These are phyloP conservation scores for Sutorius eximius DNA, from an alignment of 1,284 basidiomycete species.

Conservation along the genomic window DNA sequence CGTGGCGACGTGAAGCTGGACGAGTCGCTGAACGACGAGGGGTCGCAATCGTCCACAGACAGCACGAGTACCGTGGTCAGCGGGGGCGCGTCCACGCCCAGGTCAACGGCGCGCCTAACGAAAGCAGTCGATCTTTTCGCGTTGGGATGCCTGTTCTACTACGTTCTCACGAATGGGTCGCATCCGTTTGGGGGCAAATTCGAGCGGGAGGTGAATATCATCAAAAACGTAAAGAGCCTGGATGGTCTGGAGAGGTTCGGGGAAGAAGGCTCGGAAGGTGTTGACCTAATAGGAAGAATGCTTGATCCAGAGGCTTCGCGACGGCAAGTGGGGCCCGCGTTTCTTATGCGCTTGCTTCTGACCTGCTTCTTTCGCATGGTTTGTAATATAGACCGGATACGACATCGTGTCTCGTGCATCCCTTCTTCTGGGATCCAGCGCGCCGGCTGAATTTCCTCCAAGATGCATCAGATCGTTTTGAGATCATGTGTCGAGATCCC, in stretches of 20 bases:
- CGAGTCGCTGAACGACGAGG: conserved; percentile 64
- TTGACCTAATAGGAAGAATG: conserved; percentile 76
- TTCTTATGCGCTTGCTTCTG: background rate
- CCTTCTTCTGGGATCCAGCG: conserved; percentile 94
- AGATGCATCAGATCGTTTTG: conserved; percentile 96
- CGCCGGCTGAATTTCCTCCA: conserved; percentile 91
- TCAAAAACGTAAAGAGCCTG: conserved; percentile 75
- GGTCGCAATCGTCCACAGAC: conserved; percentile 65
- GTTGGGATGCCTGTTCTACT: conserved; percentile 90
- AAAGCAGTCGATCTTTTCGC: conserved; percentile 95
- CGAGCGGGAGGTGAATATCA: conserved; percentile 89
- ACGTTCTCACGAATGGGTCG: conserved; percentile 81
- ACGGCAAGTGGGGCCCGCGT: conserved; percentile 49
- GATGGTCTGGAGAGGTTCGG: conserved; percentile 75
- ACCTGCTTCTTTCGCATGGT: background rate
- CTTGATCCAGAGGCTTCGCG: conserved; percentile 70
- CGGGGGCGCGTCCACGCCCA: conserved; percentile 20
- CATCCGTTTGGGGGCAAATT: conserved; percentile 92
- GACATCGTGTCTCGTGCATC: conserved; percentile 82
- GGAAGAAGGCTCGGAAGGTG: conserved; percentile 89
- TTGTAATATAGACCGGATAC: conserved; percentile 74
- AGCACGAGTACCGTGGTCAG: conserved; percentile 51
- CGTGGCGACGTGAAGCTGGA: conserved; percentile 89
- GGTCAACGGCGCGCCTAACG: conserved; percentile 67
- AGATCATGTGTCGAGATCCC: conserved; percentile 94